Percentiles rank a stretch among this genome's conserved stretches.
phyloP scores from a whole-genome alignment of 495 filamentous ascomycete species.

The Penicillium psychrofluorescens region DNA sequence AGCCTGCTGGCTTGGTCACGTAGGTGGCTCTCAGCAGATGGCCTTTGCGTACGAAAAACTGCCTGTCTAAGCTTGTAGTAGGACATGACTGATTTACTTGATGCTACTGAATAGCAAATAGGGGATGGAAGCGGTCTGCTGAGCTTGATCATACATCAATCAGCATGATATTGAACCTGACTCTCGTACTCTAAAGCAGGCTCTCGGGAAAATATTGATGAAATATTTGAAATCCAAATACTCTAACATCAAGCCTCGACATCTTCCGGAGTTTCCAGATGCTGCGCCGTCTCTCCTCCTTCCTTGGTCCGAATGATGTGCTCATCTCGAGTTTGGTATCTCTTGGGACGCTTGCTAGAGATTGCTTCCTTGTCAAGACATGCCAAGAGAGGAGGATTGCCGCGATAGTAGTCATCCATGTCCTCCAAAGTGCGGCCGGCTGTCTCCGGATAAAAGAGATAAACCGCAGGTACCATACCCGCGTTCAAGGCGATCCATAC shows the following conservation, averaged over 20 bases:
- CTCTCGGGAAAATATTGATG: background rate
- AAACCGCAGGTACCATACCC: constrained; percentile 28
- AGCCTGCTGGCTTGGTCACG: too few relatives aligned
- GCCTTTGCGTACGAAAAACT: too few relatives aligned
- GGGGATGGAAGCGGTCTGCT: background rate
- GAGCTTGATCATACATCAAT: background rate
- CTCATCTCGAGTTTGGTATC: constrained; percentile 1
- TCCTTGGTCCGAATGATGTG: constrained; percentile 3
- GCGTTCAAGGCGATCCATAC: constrained; percentile 20
- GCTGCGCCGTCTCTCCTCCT: background rate
- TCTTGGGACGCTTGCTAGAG: constrained; percentile 1
- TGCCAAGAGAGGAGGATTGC: constrained; percentile 3
- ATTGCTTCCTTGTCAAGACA: constrained; percentile 9
- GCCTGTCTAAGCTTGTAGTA: too few relatives aligned
- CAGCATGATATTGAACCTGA: background rate
- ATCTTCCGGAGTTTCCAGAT: background rate
- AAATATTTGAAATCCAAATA: background rate
- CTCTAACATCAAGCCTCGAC: background rate
- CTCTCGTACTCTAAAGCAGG: background rate
- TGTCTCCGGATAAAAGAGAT: constrained; percentile 49
- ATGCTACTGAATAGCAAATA: too few relatives aligned
- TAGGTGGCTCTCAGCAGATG: too few relatives aligned
- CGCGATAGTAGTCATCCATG: constrained; percentile 14
- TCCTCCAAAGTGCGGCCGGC: constrained; percentile 21
- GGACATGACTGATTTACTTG: too few relatives aligned